phyloP scores from a whole-genome alignment of 345 rosid genomes.

The Crucihimalaya himalaica region DNA sequence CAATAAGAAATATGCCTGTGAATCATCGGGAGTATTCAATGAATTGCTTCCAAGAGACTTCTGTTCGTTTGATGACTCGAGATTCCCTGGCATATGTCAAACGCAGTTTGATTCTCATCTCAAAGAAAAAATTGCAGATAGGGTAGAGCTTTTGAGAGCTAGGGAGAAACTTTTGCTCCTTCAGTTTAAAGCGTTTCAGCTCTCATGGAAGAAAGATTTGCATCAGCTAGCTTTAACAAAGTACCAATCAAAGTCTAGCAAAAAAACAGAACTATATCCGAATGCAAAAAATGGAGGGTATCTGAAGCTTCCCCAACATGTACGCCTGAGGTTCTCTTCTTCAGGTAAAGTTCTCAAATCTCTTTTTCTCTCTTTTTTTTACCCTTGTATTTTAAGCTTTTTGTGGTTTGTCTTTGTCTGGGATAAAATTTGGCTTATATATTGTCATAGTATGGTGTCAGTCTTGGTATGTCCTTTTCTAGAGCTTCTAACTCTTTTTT shows the following conservation, averaged over 20 bases:
- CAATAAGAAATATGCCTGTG: constrained; percentile 64
- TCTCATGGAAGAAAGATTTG: constrained; percentile 88
- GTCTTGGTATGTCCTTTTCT: neutral
- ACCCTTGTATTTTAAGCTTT: constrained; percentile 4
- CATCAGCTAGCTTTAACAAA: constrained; percentile 55
- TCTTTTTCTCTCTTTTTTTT: constrained; percentile 9
- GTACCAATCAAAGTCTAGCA: constrained; percentile 64
- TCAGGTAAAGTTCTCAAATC: constrained; percentile 54
- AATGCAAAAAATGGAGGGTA: constrained; percentile 50
- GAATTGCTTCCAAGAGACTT: constrained; percentile 51
- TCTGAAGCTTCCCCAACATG: constrained; percentile 67
- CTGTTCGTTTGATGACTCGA: constrained; percentile 39
- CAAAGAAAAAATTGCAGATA: constrained; percentile 50
- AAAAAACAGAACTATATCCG: constrained; percentile 57
- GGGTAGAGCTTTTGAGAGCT: constrained; percentile 52
- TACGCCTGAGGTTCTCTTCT: constrained; percentile 66
- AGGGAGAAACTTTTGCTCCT: constrained; percentile 79
- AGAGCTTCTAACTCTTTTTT: neutral
- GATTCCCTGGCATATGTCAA: constrained; percentile 33
- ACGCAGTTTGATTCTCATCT: constrained; percentile 44
- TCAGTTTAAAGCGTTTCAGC: constrained; percentile 76
- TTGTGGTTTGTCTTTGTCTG: neutral
- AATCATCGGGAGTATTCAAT: constrained; percentile 58
- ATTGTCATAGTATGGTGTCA: neutral
- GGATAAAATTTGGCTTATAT: neutral